These are phyloP conservation scores for Colletotrichum sp. DNA, from an alignment of 2,329 filamentous ascomycete genomes.

Conservation along the genomic window DNA sequence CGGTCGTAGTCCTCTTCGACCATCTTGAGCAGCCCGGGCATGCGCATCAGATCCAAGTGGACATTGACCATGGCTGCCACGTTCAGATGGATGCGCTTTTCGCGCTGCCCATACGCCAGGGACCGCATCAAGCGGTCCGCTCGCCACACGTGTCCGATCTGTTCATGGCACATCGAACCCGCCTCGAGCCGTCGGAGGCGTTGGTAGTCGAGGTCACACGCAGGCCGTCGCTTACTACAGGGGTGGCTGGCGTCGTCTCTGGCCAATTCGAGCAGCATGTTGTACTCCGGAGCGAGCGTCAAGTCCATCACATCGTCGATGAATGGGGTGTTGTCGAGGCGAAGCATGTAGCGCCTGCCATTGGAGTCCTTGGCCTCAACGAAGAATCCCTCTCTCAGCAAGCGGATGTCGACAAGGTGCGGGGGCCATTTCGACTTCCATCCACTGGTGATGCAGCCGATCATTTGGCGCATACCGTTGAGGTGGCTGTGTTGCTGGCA, in stretches of 20 bases:
- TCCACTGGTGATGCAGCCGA: not conserved
- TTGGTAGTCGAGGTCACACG: not conserved
- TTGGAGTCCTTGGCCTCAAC: not conserved
- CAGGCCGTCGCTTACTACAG: not conserved
- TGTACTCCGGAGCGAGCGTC: not conserved
- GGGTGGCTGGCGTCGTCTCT: not conserved
- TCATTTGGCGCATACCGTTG: not conserved
- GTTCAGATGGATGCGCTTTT: not conserved
- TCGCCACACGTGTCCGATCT: not conserved
- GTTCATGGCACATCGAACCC: not conserved
- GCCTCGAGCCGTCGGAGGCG: not conserved
- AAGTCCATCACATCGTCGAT: not conserved
- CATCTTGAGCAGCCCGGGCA: not conserved
- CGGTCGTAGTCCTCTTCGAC: not conserved
- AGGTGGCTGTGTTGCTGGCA: not conserved
- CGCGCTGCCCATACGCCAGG: not conserved
- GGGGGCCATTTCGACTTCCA: not conserved
- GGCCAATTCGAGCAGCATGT: not conserved
- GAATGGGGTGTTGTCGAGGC: not conserved
- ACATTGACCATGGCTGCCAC: not conserved
- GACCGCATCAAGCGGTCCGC: not conserved
- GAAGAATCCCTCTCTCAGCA: not conserved
- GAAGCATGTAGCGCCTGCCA: not conserved
- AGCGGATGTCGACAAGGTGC: not conserved
- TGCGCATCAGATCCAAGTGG: not conserved